Conservation (phyloP, 2,329 filamentous ascomycete species). For the Exserohilum turcica region DNA sequence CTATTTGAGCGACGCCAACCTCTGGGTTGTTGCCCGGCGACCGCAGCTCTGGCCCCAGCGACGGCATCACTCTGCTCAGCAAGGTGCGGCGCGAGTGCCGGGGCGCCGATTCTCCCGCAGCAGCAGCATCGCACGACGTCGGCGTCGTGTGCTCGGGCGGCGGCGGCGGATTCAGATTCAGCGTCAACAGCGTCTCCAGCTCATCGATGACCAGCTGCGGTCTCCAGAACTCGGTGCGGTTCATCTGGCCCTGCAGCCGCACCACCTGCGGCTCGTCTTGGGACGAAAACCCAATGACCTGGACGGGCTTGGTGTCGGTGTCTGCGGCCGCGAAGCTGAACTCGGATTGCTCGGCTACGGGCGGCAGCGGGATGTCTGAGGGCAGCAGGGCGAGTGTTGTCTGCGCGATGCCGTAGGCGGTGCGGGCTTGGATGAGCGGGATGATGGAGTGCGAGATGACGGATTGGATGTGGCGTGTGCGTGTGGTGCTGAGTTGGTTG, state of each 20-base stretch:
- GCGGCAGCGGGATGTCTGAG: slow-evolving; percentile 45
- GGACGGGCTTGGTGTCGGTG: slow-evolving; percentile 26
- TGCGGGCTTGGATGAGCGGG: slow-evolving; percentile 49
- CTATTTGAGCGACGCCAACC: slow-evolving; percentile 21
- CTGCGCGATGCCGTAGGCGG: slow-evolving; percentile 50
- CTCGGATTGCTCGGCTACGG: slow-evolving; percentile 33
- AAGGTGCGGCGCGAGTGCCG: slow-evolving; percentile 23
- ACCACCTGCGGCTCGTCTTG: slow-evolving; percentile 50
- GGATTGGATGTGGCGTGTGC: slow-evolving; percentile 48
- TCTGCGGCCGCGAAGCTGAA: slow-evolving; percentile 36
- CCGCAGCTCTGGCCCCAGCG: slow-evolving; percentile 26
- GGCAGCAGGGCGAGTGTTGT: slow-evolving; percentile 54
- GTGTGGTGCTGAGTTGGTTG: slow-evolving; percentile 46
- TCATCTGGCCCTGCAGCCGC: slow-evolving; percentile 47
- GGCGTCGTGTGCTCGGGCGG: too few species aligned
- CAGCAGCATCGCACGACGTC: too few species aligned
- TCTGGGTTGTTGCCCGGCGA: slow-evolving; percentile 27
- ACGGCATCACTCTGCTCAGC: slow-evolving; percentile 31
- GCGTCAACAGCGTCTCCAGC: slow-evolving; percentile 43
- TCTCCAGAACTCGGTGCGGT: slow-evolving; percentile 52
- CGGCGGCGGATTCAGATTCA: slow-evolving; percentile 42
- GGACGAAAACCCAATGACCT: slow-evolving; percentile 49
- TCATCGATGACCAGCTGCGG: slow-evolving; percentile 50
- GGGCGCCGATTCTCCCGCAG: neutral
- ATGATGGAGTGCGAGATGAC: slow-evolving; percentile 50